phyloP scores from a whole-genome alignment of 2,329 filamentous ascomycete genomes.

The Gnomoniopsis smithogilvyi region DNA sequence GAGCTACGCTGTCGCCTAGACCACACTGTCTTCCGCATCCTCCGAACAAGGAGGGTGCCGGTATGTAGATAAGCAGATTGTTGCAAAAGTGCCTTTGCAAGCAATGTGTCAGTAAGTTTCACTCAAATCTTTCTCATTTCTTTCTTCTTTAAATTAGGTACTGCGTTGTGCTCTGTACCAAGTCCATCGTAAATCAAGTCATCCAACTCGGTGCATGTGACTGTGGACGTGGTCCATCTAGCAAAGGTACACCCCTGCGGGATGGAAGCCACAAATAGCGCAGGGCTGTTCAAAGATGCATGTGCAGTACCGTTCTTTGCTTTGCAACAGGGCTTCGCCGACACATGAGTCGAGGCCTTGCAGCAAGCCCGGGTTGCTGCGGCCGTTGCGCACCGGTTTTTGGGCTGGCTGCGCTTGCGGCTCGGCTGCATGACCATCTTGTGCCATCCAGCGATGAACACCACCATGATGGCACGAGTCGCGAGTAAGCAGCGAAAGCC shows the following conservation, averaged over 20 bases:
- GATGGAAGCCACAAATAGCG: not conserved
- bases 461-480: not conserved
- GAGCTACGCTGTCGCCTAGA: not conserved
- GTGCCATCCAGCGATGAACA: not conserved
- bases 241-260: not conserved
- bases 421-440: not conserved
- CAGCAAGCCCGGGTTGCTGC: not conserved
- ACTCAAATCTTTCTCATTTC: too few species aligned
- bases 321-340: not conserved
- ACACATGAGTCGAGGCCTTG: not conserved
- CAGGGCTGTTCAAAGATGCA: not conserved
- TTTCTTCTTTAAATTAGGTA: too few species aligned
- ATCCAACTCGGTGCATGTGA: too few species aligned
- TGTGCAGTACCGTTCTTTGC: not conserved
- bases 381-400: not conserved
- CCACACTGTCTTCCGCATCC: not conserved
- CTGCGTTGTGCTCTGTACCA: too few species aligned
- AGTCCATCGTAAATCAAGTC: too few species aligned
- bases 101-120: too few species aligned
- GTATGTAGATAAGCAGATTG: too few species aligned
- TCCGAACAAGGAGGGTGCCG: not conserved
- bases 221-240: not conserved
- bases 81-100: too few species aligned
- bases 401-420: not conserved
- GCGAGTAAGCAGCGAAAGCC: too few species aligned